Conservation (phyloP, 75 land plant genomes). For the Selaginella tamariscina region DNA sequence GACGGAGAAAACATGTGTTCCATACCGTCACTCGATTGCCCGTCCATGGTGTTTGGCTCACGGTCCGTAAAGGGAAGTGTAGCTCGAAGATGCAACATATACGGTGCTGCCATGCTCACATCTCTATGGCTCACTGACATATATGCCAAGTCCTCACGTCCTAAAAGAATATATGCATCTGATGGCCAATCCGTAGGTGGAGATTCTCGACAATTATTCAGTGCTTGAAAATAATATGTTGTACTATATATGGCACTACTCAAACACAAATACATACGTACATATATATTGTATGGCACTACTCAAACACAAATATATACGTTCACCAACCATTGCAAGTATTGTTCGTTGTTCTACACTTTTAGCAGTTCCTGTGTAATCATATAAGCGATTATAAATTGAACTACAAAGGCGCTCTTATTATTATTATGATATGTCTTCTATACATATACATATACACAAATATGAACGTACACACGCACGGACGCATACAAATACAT, state of each 20-base stretch:
- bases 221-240: slow-evolving; percentile 46
- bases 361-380: slow-evolving; percentile 50
- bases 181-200: slow-evolving; percentile 89
- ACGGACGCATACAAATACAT: no score
- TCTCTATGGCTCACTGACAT: slow-evolving; percentile 19
- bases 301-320: no score
- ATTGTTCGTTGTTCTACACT: slow-evolving; percentile 57
- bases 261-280: slow-evolving; percentile 81
- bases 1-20: slow-evolving; percentile 75
- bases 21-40: slow-evolving; percentile 75
- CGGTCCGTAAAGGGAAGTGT: slow-evolving; percentile 48
- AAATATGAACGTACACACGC: no score
- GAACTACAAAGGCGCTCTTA: no score
- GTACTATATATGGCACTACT: slow-evolving; percentile 73
- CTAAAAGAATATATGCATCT: slow-evolving; percentile 86
- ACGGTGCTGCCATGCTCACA: slow-evolving; percentile 58
- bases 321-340: slow-evolving; percentile 92
- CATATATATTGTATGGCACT: slow-evolving; percentile 67
- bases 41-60: slow-evolving; percentile 25
- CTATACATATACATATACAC: no score
- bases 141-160: slow-evolving; percentile 89
- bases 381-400: no score
- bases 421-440: no score
- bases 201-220: slow-evolving; percentile 86
- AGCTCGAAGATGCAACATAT: slow-evolving; percentile 79